These are phyloP conservation scores for Croton setiger DNA, from an alignment of 441 rosid species.

Conservation along the genomic window DNA sequence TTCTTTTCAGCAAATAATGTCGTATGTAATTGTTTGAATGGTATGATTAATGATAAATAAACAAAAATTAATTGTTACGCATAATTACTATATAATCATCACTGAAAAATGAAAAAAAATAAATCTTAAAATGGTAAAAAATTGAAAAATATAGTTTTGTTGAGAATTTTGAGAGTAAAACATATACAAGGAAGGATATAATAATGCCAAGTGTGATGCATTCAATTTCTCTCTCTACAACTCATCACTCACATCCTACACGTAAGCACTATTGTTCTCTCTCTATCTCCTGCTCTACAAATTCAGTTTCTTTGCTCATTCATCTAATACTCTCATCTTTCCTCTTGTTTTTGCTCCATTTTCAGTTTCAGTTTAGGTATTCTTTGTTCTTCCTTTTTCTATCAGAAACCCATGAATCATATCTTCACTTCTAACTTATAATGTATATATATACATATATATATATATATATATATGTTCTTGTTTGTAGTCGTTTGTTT, in stretches of 20 bases:
- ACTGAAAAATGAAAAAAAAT: no score
- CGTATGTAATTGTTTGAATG: no score
- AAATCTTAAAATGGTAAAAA: not conserved
- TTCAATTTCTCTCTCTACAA: conserved; percentile 13
- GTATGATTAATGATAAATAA: no score
- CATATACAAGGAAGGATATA: not conserved
- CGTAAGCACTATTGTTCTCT: not conserved
- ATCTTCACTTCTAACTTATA: not conserved
- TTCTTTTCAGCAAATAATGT: no score
- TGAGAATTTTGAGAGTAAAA: not conserved
- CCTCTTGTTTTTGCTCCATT: not conserved
- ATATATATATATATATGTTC: no score
- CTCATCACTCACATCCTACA: conserved; percentile 3
- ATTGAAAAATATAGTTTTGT: not conserved
- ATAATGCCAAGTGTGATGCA: conserved; percentile 14
- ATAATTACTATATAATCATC: no score
- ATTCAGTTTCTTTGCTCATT: not conserved
- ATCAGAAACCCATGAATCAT: not conserved
- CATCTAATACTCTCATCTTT: conserved; percentile 2
- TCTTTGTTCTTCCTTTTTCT: not conserved
- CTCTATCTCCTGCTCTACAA: not conserved
- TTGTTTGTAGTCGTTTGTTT: no score
- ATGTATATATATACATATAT: not conserved
- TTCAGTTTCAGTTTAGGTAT: not conserved
- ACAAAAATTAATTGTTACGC: no score